Evolutionary conservation across 306 rosid genomes (phyloP).

Genomic region (Vigna nakashimae): DNA sequence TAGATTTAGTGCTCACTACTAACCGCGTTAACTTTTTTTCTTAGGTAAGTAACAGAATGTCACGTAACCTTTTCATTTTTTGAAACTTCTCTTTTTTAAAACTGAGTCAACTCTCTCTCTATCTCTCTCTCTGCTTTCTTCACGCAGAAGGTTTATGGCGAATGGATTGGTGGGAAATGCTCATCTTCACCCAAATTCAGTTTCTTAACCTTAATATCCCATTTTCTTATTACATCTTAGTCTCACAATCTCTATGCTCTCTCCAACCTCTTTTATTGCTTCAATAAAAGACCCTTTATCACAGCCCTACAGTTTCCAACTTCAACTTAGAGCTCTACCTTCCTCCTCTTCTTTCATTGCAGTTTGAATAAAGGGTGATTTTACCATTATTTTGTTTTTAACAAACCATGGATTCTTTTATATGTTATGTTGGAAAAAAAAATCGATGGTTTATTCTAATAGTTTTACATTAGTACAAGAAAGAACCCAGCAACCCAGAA

Average conservation of each 20-base stretch:
- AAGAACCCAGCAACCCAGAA: slow-evolving; percentile 30
- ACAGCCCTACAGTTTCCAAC: not conserved
- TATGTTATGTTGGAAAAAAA: not conserved
- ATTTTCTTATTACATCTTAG: not conserved
- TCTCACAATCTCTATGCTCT: not conserved
- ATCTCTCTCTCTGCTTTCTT: too few relatives aligned
- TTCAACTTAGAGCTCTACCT: not conserved
- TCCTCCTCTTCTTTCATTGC: not conserved
- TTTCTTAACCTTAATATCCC: not conserved
- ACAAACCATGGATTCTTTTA: not conserved
- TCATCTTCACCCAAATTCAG: not conserved
- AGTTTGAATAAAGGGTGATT: not conserved
- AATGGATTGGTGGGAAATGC: too few relatives aligned
- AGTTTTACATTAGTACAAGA: slow-evolving; percentile 32
- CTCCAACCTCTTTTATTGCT: not conserved
- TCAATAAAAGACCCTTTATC: not conserved
- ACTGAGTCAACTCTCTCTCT: too few relatives aligned
- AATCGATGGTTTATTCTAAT: too few relatives aligned
- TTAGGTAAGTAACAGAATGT: too few relatives aligned
- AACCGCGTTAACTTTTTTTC: too few relatives aligned
- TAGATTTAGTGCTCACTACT: too few relatives aligned
- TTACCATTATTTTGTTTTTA: not conserved
- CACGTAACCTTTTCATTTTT: too few relatives aligned
- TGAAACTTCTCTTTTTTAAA: too few relatives aligned
- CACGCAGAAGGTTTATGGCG: too few relatives aligned